These are phyloP conservation scores for Talaromyces sp. DNA, from an alignment of 2,329 filamentous ascomycete species.

Conservation along the genomic window DNA sequence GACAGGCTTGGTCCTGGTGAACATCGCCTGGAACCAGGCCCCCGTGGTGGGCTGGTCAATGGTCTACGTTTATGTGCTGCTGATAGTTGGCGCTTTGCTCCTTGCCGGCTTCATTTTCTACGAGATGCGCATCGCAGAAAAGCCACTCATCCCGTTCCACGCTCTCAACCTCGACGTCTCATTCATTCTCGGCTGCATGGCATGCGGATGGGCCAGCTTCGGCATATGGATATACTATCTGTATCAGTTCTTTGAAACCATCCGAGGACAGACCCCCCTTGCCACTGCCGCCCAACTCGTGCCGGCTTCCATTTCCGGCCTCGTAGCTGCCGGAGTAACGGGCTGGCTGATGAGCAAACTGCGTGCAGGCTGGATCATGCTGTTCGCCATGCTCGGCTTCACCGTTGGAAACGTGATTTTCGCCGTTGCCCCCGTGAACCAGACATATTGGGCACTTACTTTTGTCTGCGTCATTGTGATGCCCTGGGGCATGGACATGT, in stretches of 20 bases:
- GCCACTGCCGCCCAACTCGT: constrained; percentile 23
- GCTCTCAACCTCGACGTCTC: constrained; percentile 30
- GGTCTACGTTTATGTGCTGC: constrained; percentile 51
- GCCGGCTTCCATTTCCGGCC: constrained; percentile 22
- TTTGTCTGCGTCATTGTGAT: constrained; percentile 26
- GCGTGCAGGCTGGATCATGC: constrained; percentile 29
- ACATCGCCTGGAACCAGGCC: constrained; percentile 64
- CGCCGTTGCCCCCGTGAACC: constrained; percentile 35
- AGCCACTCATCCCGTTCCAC: constrained; percentile 51
- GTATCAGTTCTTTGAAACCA: constrained; percentile 46
- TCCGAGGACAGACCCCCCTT: constrained; percentile 26
- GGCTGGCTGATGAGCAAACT: constrained; percentile 28
- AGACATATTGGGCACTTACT: constrained; percentile 40
- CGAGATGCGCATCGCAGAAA: constrained; percentile 47
- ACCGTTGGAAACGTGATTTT: constrained; percentile 32
- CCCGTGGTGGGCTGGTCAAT: constrained; percentile 55
- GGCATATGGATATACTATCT: constrained; percentile 52
- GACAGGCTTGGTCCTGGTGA: constrained; percentile 55
- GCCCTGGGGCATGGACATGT: constrained; percentile 50
- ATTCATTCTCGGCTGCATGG: constrained; percentile 10
- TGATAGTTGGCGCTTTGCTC: constrained; percentile 55
- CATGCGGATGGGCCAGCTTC: constrained; percentile 32
- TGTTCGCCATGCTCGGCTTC: constrained; percentile 29
- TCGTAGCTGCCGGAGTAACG: constrained; percentile 29
- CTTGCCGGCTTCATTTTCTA: constrained; percentile 53